These are phyloP conservation scores for Ophiocordyceps robertsii DNA, from an alignment of 2,329 filamentous ascomycete genomes.

Conservation along the genomic window DNA sequence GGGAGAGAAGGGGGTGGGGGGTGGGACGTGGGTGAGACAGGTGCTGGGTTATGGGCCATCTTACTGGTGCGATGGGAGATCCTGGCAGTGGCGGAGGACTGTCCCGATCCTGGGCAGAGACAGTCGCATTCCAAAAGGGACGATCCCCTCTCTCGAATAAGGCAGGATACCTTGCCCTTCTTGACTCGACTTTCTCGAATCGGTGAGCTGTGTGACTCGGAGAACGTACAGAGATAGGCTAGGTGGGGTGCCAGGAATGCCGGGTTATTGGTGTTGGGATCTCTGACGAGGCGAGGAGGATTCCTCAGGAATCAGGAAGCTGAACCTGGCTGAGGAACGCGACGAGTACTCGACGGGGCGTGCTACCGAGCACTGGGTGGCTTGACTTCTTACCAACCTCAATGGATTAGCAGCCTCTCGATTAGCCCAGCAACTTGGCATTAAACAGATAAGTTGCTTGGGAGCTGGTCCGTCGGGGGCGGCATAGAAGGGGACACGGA, in stretches of 20 bases:
- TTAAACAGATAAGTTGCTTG: not conserved
- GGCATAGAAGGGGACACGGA: not conserved
- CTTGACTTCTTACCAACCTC: slow-evolving; percentile 1
- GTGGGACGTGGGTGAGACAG: slow-evolving; percentile 23
- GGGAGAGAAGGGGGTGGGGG: slow-evolving; percentile 11
- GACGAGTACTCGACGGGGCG: slow-evolving; percentile 2
- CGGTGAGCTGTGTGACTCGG: slow-evolving; percentile 9
- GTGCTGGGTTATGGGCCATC: slow-evolving; percentile 13
- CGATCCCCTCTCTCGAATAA: slow-evolving; percentile 7
- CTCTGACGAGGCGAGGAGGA: slow-evolving; percentile 7
- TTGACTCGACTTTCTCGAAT: slow-evolving; percentile 7
- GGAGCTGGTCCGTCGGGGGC: not conserved
- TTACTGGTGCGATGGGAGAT: slow-evolving; percentile 19
- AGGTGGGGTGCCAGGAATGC: slow-evolving; percentile 9
- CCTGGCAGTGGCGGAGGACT: slow-evolving; percentile 17
- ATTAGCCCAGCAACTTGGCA: not conserved
- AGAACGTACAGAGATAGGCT: slow-evolving; percentile 6
- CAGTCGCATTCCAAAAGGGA: slow-evolving; percentile 24
- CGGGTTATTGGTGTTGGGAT: slow-evolving; percentile 7
- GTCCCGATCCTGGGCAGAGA: slow-evolving; percentile 22
- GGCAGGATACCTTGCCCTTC: slow-evolving; percentile 11
- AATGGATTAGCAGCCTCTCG: slow-evolving; percentile 4
- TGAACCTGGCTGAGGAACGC: slow-evolving; percentile 9
- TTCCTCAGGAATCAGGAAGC: slow-evolving; percentile 5
- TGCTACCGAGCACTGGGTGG: slow-evolving; percentile 7